Evolutionary conservation across 2,329 filamentous ascomycete species (phyloP), one percentile per base, ranked within the genome.

Genomic region (Botrytis hyacinthi): DNA sequence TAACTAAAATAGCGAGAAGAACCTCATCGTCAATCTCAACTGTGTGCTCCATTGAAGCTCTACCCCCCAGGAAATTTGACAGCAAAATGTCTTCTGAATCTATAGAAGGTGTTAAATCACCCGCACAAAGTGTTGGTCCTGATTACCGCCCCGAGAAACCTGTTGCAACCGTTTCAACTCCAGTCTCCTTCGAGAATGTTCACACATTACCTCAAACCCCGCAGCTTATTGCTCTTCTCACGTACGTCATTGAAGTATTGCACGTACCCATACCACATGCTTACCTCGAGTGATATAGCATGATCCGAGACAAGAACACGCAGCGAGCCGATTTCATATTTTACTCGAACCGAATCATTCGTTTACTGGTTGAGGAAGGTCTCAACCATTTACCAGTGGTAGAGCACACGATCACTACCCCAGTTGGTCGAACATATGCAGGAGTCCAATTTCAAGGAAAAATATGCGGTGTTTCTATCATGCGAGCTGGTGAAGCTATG

Each of bases 401-500:
- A 70, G 92, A 94, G 81, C 93, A 97, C 80, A 90, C 91, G 44
- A 92, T 99, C 80, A 97, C 92, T 60, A 98, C 96, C 10, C 96
- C 96, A 0, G 93, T 98, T 61, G 95, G 95, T 59, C 91, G 92
- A 76, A 89, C 90, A 70, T 99, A 99, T 83, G 89, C 92, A 48
- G 96, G 96, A 42, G 93, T 99, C 76, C 92, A 93, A 84, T 99
- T 99, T 80, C 92, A 98, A 82, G 96, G 96, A 77, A 98, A 98
- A 85, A 99, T 99, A 78, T 99, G 96, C 81, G 96, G 96, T 72
- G 96, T 99, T 26, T 97, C 93, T 10, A 99, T 99, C 79, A 98
- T 99, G 96, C 90, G 96, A 76, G 96, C 96, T 20, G 96, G 96
- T 70, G 96, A 99, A 84, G 93, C 95, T 74, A 99, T 99, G 96